phyloP scores from a whole-genome alignment of 2,329 filamentous ascomycete species.

The Aspergillus novofumigatus region DNA sequence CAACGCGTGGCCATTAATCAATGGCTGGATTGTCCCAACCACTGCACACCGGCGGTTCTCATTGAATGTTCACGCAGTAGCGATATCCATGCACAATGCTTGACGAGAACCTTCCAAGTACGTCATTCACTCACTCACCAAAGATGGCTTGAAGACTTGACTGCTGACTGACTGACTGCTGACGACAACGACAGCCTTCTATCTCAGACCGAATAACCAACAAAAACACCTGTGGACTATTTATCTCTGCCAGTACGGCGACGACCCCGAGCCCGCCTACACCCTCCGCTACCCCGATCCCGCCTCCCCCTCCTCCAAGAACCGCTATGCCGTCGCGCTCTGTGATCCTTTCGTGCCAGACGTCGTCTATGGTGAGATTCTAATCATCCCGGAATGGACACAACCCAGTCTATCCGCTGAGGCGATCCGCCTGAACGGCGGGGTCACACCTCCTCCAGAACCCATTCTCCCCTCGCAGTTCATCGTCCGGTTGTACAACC shows the following conservation, averaged over 20 bases:
- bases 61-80: neutral
- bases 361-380: slow-evolving; percentile 81
- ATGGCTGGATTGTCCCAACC: neutral
- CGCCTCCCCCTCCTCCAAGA: slow-evolving; percentile 62
- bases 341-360: slow-evolving; percentile 77
- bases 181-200: slow-evolving; percentile 48
- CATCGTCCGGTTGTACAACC: slow-evolving; percentile 86
- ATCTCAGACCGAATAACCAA: slow-evolving; percentile 51
- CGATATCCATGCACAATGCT: slow-evolving; percentile 57
- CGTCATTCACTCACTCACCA: slow-evolving; percentile 5
- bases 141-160: too few relatives aligned
- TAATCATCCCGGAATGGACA: slow-evolving; percentile 79
- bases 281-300: slow-evolving; percentile 74
- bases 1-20: neutral
- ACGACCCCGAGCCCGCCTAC: slow-evolving; percentile 75
- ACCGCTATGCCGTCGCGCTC: slow-evolving; percentile 81
- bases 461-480: slow-evolving; percentile 75
- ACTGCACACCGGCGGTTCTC: neutral
- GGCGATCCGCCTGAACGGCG: slow-evolving; percentile 67
- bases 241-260: slow-evolving; percentile 64
- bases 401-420: slow-evolving; percentile 77
- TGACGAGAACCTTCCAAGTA: slow-evolving; percentile 86
- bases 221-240: slow-evolving; percentile 38
- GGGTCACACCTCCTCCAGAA: slow-evolving; percentile 60
- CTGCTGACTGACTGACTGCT: neutral